Conservation (phyloP, 805 yeast genomes). For the Metschnikowia aberdeeniae region DNA sequence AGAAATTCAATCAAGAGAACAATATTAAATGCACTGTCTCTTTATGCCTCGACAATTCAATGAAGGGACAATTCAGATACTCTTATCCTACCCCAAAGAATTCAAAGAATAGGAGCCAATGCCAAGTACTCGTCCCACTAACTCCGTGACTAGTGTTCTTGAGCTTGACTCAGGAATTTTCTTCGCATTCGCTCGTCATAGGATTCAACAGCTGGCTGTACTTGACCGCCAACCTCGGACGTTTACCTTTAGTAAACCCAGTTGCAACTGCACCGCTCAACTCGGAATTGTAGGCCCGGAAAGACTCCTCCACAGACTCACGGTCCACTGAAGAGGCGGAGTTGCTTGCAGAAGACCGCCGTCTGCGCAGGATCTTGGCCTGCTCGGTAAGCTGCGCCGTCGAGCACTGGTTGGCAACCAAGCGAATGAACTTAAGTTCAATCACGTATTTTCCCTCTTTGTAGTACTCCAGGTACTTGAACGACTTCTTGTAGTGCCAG, state of each 20-base stretch:
- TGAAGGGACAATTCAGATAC: too few species aligned
- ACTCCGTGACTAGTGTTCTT: too few species aligned
- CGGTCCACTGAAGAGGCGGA: conserved; percentile 6
- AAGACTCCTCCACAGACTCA: conserved; percentile 4
- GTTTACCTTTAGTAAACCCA: background rate
- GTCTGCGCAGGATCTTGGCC: conserved; percentile 25
- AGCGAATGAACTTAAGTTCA: conserved; percentile 33
- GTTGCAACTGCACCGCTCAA: background rate
- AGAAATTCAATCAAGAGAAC: too few species aligned
- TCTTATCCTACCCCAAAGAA: too few species aligned
- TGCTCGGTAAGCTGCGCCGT: conserved; percentile 31
- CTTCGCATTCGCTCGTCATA: too few species aligned
- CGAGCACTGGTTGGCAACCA: conserved; percentile 33
- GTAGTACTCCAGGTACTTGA: conserved; percentile 31
- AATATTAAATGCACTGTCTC: too few species aligned
- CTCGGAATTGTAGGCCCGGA: conserved; percentile 11
- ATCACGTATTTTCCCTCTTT: conserved; percentile 45
- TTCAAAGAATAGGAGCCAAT: too few species aligned
- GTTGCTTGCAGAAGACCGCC: conserved; percentile 19
- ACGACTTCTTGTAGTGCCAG: conserved; percentile 40
- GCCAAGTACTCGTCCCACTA: too few species aligned
- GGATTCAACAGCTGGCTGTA: background rate
- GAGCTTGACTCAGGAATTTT: too few species aligned
- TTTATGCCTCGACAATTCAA: too few species aligned
- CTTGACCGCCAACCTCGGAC: background rate